Base-by-base conservation (phyloP, 768 basidiomycete genomes). In the Tulasnella sp. region DNA sequence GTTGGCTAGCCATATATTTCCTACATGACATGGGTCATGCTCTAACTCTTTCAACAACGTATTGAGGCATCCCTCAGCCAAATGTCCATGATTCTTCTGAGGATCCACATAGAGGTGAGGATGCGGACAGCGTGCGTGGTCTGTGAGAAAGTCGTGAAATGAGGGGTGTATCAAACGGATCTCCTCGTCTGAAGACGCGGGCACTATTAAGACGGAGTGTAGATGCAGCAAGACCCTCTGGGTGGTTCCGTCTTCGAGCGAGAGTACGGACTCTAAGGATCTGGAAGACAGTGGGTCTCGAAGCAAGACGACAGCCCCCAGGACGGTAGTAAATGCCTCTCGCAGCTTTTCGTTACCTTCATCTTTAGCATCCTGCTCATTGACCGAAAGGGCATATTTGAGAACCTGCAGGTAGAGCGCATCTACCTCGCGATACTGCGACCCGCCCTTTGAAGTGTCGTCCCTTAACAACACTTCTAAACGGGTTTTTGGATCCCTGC, bases 141-240 rank as follows among this genome's bases (percentile, higher is more conserved):
- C 39, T n/a, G 12, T 80, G 38, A 80, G 39, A 42, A 80, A 80
- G 44, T 68, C 39, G 27, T 27, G 79, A 52, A 80, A 80, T 39
- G 79, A 80, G 9, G 31, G 79, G 34, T 80, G 79, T 9, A 56
- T 16, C 27, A 80, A 9, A 10, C 77, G 76, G 48, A 79, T n/a
- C 12, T 7, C 8, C 8, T 74, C n/a, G 6, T 78, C 71, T 3
- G 34, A 7, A 6, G 19, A 18, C 9, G 3, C 34, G 31, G 77
- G 34, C 3, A 72, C 39, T 12, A 78, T 27, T 8, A 78, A 34
- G 12, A 71, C 77, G 71, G 77, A 78, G n/a, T 78, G 77, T 2
- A 78, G 77, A 24, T 34, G 48, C 19, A 31, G 24, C 9, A 38
- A 39, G 21, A 52, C 58, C 40, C 18, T 24, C 12, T 34, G 21